Evolutionary conservation across 352 stramenopile species (phyloP).

Genomic region (Globisporangium carolinianum): DNA sequence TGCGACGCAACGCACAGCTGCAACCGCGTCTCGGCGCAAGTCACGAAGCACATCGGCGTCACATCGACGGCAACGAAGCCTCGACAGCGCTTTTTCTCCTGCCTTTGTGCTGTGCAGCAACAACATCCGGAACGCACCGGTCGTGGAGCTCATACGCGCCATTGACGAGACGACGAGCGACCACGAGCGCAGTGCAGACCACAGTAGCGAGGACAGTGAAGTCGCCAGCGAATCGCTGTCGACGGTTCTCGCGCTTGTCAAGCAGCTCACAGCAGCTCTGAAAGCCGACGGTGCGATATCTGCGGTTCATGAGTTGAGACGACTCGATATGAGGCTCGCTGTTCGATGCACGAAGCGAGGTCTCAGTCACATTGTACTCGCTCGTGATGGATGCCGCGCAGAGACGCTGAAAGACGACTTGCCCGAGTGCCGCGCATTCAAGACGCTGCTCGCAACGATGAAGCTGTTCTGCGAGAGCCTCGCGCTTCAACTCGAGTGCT

Average conservation of each 20-base stretch:
- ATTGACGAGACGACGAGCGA: conserved; percentile 17
- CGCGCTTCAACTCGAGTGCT: conserved; percentile 70
- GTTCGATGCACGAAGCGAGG: background rate
- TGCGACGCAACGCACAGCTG: background rate
- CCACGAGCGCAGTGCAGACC: conserved; percentile 8
- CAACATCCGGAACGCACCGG: conserved; percentile 32
- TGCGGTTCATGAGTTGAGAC: no score
- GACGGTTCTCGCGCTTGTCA: conserved; percentile 32
- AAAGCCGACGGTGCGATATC: conserved; percentile 31
- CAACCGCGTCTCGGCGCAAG: background rate
- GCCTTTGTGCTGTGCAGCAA: conserved; percentile 20
- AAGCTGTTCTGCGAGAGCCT: conserved; percentile 35
- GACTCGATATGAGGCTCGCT: background rate
- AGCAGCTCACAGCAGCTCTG: conserved; percentile 39
- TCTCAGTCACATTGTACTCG: background rate
- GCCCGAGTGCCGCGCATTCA: conserved; percentile 53
- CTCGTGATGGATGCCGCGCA: conserved; percentile 15
- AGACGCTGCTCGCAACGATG: conserved; percentile 59
- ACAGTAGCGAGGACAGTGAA: conserved; percentile 9
- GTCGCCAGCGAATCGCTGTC: conserved; percentile 13
- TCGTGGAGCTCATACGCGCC: conserved; percentile 32
- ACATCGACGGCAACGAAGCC: conserved; percentile 41
- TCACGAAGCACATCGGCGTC: conserved; percentile 6
- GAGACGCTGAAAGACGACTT: conserved; percentile 72
- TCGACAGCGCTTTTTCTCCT: conserved; percentile 24